A percentile compares a stretch with the other conserved stretches of the same genome.
phyloP scores from a whole-genome alignment of 352 stramenopile genomes.

The Phytophthora brassicae region DNA sequence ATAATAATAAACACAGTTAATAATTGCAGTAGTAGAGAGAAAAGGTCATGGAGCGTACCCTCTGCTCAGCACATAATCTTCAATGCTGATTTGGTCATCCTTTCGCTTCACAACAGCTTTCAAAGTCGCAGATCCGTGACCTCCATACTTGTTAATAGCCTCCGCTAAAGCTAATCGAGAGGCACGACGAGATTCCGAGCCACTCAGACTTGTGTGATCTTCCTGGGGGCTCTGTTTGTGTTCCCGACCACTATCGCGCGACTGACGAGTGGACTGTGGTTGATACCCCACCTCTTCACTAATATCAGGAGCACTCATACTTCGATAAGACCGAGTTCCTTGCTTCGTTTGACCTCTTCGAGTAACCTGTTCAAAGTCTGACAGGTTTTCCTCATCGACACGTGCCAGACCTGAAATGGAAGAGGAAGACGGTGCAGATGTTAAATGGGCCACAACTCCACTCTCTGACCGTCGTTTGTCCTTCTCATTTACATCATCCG shows the following conservation, averaged over 20 bases:
- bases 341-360: conserved; percentile 29
- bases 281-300: conserved; percentile 52
- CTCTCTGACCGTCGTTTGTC: conserved; percentile 53
- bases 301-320: conserved; percentile 80
- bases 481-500: conserved; percentile 55
- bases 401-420: conserved; percentile 39
- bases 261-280: conserved; percentile 25
- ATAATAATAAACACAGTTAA: neutral
- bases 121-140: conserved; percentile 24
- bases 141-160: conserved; percentile 34
- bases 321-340: conserved; percentile 47
- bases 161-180: conserved; percentile 32
- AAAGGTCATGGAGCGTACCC: conserved; percentile 44
- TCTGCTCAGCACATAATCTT: conserved; percentile 49
- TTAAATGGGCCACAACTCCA: conserved; percentile 45
- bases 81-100: conserved; percentile 62
- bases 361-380: conserved; percentile 29
- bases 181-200: conserved; percentile 30
- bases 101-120: conserved; percentile 51
- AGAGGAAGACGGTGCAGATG: conserved; percentile 43
- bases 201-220: conserved; percentile 37
- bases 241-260: conserved; percentile 43
- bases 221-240: conserved; percentile 27
- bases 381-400: conserved; percentile 58
- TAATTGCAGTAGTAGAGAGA: too few species aligned